Base-by-base conservation (phyloP, 257 asterid genomes). In the Solanum neorickii region DNA sequence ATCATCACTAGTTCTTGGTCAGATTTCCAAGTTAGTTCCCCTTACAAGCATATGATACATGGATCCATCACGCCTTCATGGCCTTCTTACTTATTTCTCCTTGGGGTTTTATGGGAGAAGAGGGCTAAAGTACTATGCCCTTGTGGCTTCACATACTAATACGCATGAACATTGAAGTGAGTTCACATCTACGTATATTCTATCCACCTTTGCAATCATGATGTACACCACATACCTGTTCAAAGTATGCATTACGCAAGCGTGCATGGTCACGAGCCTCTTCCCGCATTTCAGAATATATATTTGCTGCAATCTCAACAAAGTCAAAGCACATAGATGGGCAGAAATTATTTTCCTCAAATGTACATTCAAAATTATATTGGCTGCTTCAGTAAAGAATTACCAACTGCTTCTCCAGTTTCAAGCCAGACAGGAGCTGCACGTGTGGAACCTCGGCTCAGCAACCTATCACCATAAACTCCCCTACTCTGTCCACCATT, bases 261-360 rank as follows among this genome's bases (percentile, higher is more conserved):
- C 99, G 97, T 88, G 99, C 99, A 92, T 97, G 98, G 89, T 94
- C 99, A 83, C 98, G 98, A 90, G 99, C 98, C 86, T 95, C 99
- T 91, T 95, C 99, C 91, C 98, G 94, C 96, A 92, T 95, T 84
- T 96, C 99, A 90, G 99, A 91, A 87, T 97, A 97, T 93, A 97
- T 92, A 91, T 93, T 95, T 78, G 96, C 99, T 96, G 98, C 92
- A 92, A 94, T 85, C 89, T 88, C 94, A 88, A 92, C 87, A 91
- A 89, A 85, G 89, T 92, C 92, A 92, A 93, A 89, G 90, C 90
- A 91, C 44, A 90, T 88, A 90, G 47, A 86, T 86, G 47, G 18
- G 87, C 87, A 91, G 49, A 88, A 85, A 75, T 46, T 83, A 83
- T 70, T 86, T 85, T 75, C 87, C 65, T 68, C 59, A 86, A 86